Evolutionary conservation across 139 green algal genomes (phyloP).

Genomic region (Choricystis sp.): DNA sequence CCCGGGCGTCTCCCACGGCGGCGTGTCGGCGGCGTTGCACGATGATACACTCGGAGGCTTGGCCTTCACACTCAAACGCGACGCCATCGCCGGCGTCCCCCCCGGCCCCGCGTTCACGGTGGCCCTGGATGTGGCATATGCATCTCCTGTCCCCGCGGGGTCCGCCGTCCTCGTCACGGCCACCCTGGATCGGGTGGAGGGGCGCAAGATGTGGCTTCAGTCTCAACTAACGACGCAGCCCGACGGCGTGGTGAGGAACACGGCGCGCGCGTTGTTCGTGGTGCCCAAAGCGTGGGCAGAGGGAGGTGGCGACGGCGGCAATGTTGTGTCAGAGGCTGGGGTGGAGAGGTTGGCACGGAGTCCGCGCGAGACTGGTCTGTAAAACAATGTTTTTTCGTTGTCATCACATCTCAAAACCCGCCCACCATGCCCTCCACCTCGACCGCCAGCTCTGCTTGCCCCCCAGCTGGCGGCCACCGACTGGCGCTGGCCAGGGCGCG

Average conservation of each 20-base stretch:
- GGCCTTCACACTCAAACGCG: conserved; percentile 12
- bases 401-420: not conserved
- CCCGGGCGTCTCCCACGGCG: conserved; percentile 15
- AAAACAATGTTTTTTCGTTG: not conserved
- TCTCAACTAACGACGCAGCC: conserved; percentile 6
- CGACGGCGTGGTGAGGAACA: not conserved
- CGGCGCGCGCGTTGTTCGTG: not conserved
- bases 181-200: conserved; percentile 6
- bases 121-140: conserved; percentile 10
- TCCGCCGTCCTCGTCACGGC: conserved; percentile 8
- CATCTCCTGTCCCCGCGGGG: conserved; percentile 9
- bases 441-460: not conserved
- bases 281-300: not conserved
- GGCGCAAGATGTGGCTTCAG: conserved; percentile 20
- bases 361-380: not conserved
- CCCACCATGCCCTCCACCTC: not conserved
- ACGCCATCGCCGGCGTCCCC: conserved; percentile 1
- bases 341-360: not conserved
- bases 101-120: conserved; percentile 17
- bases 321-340: not conserved
- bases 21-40: conserved; percentile 7
- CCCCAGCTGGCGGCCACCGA: not conserved
- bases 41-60: conserved; percentile 18
- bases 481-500: not conserved
- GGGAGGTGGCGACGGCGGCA: not conserved